A percentile compares a stretch with the other conserved stretches of the same genome.
These are phyloP conservation scores for Aspergillus latus DNA, from an alignment of 2,329 filamentous ascomycete species.

Conservation along the genomic window DNA sequence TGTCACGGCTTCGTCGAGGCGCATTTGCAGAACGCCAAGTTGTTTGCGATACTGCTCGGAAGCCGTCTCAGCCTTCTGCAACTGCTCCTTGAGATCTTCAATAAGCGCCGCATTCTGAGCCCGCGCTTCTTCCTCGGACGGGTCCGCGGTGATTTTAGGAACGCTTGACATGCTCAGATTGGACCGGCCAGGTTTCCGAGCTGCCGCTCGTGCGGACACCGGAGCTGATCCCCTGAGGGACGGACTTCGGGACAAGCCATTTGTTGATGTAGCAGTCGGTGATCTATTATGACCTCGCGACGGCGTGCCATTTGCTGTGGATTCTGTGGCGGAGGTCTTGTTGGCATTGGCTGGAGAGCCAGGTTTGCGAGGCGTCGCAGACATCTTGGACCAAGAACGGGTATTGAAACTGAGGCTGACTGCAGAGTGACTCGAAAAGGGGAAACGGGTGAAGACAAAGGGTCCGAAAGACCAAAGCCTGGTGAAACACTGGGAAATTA, in stretches of 20 bases:
- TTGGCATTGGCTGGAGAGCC: slow-evolving; percentile 34
- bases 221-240: slow-evolving; percentile 59
- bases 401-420: slow-evolving; percentile 8
- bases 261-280: slow-evolving; percentile 50
- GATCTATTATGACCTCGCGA: slow-evolving; percentile 48
- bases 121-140: slow-evolving; percentile 67
- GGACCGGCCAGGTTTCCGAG: slow-evolving; percentile 55
- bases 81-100: slow-evolving; percentile 79
- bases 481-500: slow-evolving; percentile 30
- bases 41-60: slow-evolving; percentile 83
- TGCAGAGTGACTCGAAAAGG: slow-evolving; percentile 18
- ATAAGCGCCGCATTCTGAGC: slow-evolving; percentile 76
- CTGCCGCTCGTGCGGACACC: slow-evolving; percentile 71
- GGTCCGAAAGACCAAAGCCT: slow-evolving; percentile 2
- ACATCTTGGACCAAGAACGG: slow-evolving; percentile 35
- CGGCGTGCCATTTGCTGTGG: slow-evolving; percentile 35
- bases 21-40: slow-evolving; percentile 76
- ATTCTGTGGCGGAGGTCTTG: slow-evolving; percentile 33
- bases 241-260: slow-evolving; percentile 59
- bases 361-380: slow-evolving; percentile 46
- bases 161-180: slow-evolving; percentile 46
- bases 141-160: slow-evolving; percentile 50
- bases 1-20: slow-evolving; percentile 77
- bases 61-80: slow-evolving; percentile 74
- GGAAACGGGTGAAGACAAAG: slow-evolving; percentile 8